Conservation (phyloP, 176 grass and related monocot species). For the Guadua angustifolia region DNA sequence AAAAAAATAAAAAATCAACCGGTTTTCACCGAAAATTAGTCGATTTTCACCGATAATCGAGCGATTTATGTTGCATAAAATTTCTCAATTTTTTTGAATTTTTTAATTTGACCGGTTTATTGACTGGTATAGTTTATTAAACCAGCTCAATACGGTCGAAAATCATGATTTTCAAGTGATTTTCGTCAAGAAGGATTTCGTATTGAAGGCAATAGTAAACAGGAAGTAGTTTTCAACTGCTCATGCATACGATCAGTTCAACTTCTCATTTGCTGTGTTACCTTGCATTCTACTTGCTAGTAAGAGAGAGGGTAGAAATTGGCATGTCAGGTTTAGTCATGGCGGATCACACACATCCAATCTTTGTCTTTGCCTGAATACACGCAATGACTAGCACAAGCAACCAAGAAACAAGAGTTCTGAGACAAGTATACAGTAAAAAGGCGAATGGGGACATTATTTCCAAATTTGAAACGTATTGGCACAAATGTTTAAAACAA, state of each 20-base stretch:
- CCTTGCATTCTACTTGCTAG: not conserved
- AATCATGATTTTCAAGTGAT: too few species aligned
- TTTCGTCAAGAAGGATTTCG: too few species aligned
- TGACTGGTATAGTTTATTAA: too few species aligned
- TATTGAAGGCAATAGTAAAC: not conserved
- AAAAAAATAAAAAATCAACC: too few species aligned
- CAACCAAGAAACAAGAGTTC: not conserved
- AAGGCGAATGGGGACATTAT: not conserved
- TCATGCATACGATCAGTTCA: too few species aligned
- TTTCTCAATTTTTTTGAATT: too few species aligned
- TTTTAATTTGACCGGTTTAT: too few species aligned
- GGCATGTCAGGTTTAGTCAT: not conserved
- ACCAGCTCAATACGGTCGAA: too few species aligned
- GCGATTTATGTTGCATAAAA: too few species aligned
- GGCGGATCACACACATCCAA: not conserved
- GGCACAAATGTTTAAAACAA: constrained; percentile 33
- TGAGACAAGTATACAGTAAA: not conserved
- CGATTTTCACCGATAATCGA: too few species aligned
- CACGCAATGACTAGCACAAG: not conserved
- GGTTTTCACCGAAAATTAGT: too few species aligned
- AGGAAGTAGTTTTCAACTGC: not conserved
- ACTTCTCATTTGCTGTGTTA: not conserved
- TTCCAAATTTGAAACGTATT: constrained; percentile 29
- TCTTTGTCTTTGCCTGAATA: constrained; percentile 15
- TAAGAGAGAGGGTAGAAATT: not conserved